Evolutionary conservation across 768 basidiomycete species (phyloP).

Genomic region (Leucogyrophana mollusca): DNA sequence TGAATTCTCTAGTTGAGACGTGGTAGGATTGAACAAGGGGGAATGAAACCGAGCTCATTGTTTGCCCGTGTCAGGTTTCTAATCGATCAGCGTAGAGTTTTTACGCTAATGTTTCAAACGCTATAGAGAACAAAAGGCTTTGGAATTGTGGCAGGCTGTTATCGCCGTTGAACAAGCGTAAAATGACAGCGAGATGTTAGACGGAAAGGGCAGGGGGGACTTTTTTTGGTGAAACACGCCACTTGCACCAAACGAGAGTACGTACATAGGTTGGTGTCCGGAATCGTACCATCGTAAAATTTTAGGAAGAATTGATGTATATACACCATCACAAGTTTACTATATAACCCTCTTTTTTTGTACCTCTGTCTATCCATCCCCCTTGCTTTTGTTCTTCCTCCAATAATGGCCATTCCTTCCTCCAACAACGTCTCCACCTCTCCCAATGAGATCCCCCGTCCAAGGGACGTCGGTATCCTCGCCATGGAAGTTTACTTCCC

Average conservation of each 20-base stretch:
- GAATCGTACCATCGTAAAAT: slow-evolving; percentile 28
- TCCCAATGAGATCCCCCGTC: slow-evolving; percentile 44
- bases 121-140: no score
- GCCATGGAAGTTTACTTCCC: slow-evolving; percentile 96
- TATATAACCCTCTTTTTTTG: slow-evolving; percentile 21
- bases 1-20: no score
- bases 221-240: slow-evolving; percentile 27
- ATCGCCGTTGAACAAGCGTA: background rate
- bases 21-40: no score
- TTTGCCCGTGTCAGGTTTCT: no score
- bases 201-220: background rate
- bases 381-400: background rate
- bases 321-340: slow-evolving; percentile 9
- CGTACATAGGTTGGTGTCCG: background rate
- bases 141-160: no score
- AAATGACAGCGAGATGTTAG: background rate
- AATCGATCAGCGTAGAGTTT: no score
- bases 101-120: no score
- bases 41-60: no score
- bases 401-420: slow-evolving; percentile 24
- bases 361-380: background rate
- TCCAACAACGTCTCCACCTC: slow-evolving; percentile 4
- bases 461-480: slow-evolving; percentile 92
- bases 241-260: slow-evolving; percentile 4
- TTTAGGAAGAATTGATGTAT: slow-evolving; percentile 20